A percentile compares a stretch with the other conserved stretches of the same genome.
These are phyloP conservation scores for Warburgia ugandensis DNA, from an alignment of 164 flowering plant species.

Conservation along the genomic window DNA sequence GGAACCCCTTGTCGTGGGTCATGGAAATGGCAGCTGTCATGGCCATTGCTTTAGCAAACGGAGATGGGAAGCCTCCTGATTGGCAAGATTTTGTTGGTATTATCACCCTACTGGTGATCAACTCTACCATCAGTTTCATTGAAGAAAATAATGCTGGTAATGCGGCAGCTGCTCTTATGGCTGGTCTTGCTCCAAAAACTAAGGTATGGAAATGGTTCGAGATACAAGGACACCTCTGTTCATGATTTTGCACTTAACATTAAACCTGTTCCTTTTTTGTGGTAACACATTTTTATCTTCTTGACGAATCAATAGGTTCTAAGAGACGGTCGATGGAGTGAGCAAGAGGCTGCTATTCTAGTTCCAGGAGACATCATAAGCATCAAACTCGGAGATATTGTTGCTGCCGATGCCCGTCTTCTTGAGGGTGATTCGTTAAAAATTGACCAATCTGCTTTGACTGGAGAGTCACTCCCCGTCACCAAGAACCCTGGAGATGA, in stretches of 20 bases:
- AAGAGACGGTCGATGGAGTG: slow-evolving; percentile 72
- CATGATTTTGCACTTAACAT: not conserved
- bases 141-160: slow-evolving; percentile 84
- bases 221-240: not conserved
- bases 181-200: slow-evolving; percentile 75
- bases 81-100: slow-evolving; percentile 82
- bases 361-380: slow-evolving; percentile 80
- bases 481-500: slow-evolving; percentile 71
- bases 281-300: not conserved
- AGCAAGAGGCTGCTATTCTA: slow-evolving; percentile 68
- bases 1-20: slow-evolving; percentile 82
- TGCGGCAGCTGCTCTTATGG: slow-evolving; percentile 82
- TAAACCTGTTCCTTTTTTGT: not conserved
- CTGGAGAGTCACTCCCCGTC: slow-evolving; percentile 78
- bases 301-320: slow-evolving; percentile 34
- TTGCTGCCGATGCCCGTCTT: slow-evolving; percentile 84
- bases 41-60: slow-evolving; percentile 74
- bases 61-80: slow-evolving; percentile 67
- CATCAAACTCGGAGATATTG: slow-evolving; percentile 65
- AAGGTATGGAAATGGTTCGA: slow-evolving; percentile 29
- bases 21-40: slow-evolving; percentile 77
- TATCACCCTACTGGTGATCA: slow-evolving; percentile 46
- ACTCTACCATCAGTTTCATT: slow-evolving; percentile 70
- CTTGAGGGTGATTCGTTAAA: slow-evolving; percentile 81
- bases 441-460: slow-evolving; percentile 74